phyloP scores from a whole-genome alignment of 2,329 filamentous ascomycete species.

The Talaromyces amestolkiae region DNA sequence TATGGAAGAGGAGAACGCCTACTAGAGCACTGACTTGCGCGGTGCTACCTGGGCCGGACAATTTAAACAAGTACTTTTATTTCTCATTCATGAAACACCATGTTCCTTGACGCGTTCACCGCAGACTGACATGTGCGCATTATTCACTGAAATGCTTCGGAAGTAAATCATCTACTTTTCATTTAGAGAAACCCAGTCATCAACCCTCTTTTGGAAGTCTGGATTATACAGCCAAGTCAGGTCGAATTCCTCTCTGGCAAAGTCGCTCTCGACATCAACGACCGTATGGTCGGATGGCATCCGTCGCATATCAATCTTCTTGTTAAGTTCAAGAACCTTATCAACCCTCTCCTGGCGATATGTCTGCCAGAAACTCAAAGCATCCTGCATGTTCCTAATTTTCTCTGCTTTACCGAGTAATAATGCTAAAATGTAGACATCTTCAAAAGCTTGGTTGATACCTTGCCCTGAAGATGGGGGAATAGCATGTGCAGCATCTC shows the following conservation, averaged over 20 bases:
- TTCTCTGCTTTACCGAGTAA: constrained; percentile 32
- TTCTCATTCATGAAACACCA: too few species aligned
- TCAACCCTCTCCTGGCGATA: constrained; percentile 51
- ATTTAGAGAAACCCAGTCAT: constrained; percentile 26
- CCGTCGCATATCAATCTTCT: constrained; percentile 49
- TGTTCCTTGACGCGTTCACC: too few species aligned
- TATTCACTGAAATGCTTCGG: background rate
- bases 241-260: constrained; percentile 33
- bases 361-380: constrained; percentile 47
- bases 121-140: too few species aligned
- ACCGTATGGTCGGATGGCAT: constrained; percentile 35
- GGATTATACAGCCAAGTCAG: constrained; percentile 47
- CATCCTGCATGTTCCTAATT: constrained; percentile 26
- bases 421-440: constrained; percentile 48
- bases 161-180: background rate
- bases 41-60: too few species aligned
- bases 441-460: constrained; percentile 58
- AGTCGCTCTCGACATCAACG: constrained; percentile 16
- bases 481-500: constrained; percentile 63
- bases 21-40: too few species aligned
- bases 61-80: too few species aligned
- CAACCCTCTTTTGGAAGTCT: constrained; percentile 38
- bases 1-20: too few species aligned
- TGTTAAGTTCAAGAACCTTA: constrained; percentile 49
- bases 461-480: constrained; percentile 61